Evolutionary conservation across 352 stramenopile species (phyloP), one percentile per base, ranked within the genome.

Genomic region (Phytophthora sojae): DNA sequence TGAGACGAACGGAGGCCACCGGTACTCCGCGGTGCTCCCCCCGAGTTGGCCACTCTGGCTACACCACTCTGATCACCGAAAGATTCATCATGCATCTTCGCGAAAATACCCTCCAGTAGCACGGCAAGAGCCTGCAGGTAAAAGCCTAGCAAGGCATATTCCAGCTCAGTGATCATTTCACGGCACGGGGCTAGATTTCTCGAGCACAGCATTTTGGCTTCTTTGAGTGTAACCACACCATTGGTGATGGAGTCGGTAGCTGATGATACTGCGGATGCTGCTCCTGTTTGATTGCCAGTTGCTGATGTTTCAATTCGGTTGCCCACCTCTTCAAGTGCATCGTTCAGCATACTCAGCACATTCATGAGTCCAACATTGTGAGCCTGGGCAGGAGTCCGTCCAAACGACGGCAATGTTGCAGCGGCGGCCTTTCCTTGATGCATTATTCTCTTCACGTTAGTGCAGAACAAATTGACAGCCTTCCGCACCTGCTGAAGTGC

Each of bases 61-160:
- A 57, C 47, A 15, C 57, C 68, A 52, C 60, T 66, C 67, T 79
- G 67, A 64, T 93, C 76, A 8, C 77, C 88, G 61, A 95, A 96
- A 6, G 86, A 95, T 57, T 96, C 89, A 15, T 92, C 80, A 65
- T 96, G 89, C 89, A 96, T 96, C 35, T 91, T 91, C 1, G 86
- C 76, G 12, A 96, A 80, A 54, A 94, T 84, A 7, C 53, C 55
- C 51, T 95, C 87, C 11, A 94, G 35, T 4, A 91, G 39, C 21
- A 61, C 67, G 42, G 84, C 82, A 2, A 96, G 73, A 2, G 78
- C 78, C 45, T 93, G 85, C 9, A 96, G 58, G 64, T 96, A 96
- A 44, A 81, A 82, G 4, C 88, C 86, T 14, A 96, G 59, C 19
- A 94, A 79, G 6, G 77, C 75, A 57, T 82, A 88, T 64, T 91